Evolutionary conservation across 2,329 filamentous ascomycete species (phyloP), one percentile per base, ranked within the genome.

Genomic region (Colletotrichum euphorbiae): DNA sequence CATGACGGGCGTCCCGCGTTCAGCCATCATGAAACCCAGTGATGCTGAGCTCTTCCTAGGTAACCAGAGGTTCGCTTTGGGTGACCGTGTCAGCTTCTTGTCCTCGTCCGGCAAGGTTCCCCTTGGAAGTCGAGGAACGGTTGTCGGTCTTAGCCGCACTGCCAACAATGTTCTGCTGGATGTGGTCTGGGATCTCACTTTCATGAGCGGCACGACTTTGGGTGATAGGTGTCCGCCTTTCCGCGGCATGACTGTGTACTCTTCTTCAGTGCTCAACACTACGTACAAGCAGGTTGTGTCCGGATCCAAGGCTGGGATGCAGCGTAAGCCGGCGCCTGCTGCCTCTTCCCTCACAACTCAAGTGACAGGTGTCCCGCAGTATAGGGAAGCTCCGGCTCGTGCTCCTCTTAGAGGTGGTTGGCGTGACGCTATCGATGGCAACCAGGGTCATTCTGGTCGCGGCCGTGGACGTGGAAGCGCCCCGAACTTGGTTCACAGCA

Each of bases 141-240:
- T 99, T n/a, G 91, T 97, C 64, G 96, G 96, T 40, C 91, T 98
- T 76, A 98, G 94, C 69, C 91, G 93, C 63, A 98, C 94, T 33
- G 87, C 94, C 19, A 92, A 93, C 63, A 91, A 91, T 28, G 88
- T 93, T 52, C 85, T 98, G 66, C 85, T 99, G 42, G 96, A 99
- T 77, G 88, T 98, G 65, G 90, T 99, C 7, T 99, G 97, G 80
- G 97, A 99, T 77, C 88, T 89, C 12, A 92, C 93, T 0, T 99
- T 99, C 80, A 98, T 99, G 94, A 97, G 94, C 75, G 96, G 96
- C 70, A 98, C 94, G 2, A 96, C 93, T 0, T 86, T 99, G 15
- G 92, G 93, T 67, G 94, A 94, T 64, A 91, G 96, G 67, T 97
- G 95, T 76, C 93, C 94, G 28, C 90, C 93, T 42, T 99, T 99